These are phyloP conservation scores for Auriscalpium orientale DNA, from an alignment of 768 basidiomycete species.

Conservation along the genomic window DNA sequence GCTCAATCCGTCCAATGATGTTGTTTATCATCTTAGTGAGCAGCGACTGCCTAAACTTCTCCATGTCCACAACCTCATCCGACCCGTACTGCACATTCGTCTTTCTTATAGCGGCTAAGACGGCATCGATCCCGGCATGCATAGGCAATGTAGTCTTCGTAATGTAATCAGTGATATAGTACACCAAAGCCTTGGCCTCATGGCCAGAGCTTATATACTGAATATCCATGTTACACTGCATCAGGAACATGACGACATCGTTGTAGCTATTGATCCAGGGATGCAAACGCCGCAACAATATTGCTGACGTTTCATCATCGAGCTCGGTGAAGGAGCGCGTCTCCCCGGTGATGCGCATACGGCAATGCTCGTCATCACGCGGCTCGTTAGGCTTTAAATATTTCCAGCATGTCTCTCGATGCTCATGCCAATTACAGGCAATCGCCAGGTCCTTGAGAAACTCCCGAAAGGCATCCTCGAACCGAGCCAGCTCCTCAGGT, in stretches of 20 bases:
- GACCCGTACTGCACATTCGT: neutral
- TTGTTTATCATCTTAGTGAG: neutral
- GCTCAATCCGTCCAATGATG: neutral
- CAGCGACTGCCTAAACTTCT: neutral
- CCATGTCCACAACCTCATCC: neutral
- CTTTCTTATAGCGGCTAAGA: neutral
- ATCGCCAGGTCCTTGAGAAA: no score
- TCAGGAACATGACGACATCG: constrained; percentile 1
- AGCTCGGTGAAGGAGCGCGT: constrained; percentile 12
- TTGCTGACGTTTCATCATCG: constrained; percentile 25
- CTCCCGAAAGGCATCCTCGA: no score
- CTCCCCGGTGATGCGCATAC: constrained; percentile 7
- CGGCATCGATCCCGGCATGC: constrained; percentile 22
- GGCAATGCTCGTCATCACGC: no score
- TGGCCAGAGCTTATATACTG: constrained; percentile 36
- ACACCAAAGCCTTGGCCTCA: constrained; percentile 33
- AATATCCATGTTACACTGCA: constrained; percentile 41
- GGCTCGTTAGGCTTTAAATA: no score
- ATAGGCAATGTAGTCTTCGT: constrained; percentile 35
- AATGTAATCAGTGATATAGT: constrained; percentile 45
- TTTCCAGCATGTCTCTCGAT: no score
- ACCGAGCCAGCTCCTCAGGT: no score
- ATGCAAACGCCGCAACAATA: constrained; percentile 27
- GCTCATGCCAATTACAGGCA: no score
- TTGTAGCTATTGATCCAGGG: constrained; percentile 39